phyloP scores from a whole-genome alignment of 2,329 filamentous ascomycete species.

The Dactylonectria macrodidyma region DNA sequence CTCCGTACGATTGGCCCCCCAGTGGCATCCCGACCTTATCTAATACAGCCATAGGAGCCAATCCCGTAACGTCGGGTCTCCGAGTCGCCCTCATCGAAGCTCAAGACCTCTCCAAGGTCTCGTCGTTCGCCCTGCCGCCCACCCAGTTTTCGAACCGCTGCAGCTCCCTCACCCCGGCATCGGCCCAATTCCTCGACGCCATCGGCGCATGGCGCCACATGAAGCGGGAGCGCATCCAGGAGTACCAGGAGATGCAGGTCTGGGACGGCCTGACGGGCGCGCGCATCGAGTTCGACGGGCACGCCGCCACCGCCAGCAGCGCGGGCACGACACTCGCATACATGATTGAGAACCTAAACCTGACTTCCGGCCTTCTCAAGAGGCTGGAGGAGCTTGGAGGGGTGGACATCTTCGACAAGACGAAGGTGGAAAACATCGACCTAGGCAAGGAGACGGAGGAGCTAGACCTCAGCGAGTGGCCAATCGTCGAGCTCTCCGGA shows the following conservation, averaged over 20 bases:
- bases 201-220: constrained; percentile 91
- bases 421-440: constrained; percentile 84
- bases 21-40: neutral
- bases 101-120: constrained; percentile 82
- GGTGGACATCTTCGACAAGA: constrained; percentile 81
- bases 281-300: constrained; percentile 90
- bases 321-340: constrained; percentile 82
- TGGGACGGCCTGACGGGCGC: constrained; percentile 96
- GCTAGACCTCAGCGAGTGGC: constrained; percentile 88
- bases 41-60: constrained; percentile 71
- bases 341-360: constrained; percentile 96
- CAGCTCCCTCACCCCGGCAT: constrained; percentile 92
- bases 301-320: constrained; percentile 60
- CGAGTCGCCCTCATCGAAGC: constrained; percentile 92
- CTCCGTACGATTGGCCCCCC: constrained; percentile 68
- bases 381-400: constrained; percentile 79
- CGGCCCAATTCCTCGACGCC: constrained; percentile 83
- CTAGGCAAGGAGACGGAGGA: constrained; percentile 79
- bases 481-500: constrained; percentile 81
- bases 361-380: constrained; percentile 83
- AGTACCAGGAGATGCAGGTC: constrained; percentile 96
- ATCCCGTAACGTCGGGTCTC: constrained; percentile 80
- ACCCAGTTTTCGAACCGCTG: constrained; percentile 92
- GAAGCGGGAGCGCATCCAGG: constrained; percentile 80
- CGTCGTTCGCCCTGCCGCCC: constrained; percentile 75